Percentiles rank a stretch among this genome's conserved stretches.
phyloP scores from a whole-genome alignment of 495 filamentous ascomycete species.

The Durotheca rogersii region DNA sequence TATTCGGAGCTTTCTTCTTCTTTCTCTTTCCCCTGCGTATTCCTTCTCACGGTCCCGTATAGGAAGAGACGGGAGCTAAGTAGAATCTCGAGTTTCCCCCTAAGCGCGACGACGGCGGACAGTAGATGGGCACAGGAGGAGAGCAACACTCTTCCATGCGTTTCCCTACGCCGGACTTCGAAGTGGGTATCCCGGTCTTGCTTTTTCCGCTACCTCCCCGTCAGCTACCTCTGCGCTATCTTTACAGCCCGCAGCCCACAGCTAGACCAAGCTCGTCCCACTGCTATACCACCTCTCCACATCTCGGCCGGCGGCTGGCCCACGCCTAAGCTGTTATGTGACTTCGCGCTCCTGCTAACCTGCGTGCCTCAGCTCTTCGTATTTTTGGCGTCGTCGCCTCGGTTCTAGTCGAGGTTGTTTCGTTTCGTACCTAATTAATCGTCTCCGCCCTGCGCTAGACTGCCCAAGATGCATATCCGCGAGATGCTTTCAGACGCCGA shows the following conservation, averaged over 20 bases:
- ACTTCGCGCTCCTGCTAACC: background rate
- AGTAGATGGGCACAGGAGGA: too few species aligned
- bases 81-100: too few species aligned
- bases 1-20: too few species aligned
- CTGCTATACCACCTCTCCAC: background rate
- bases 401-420: background rate
- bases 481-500: slow-evolving; percentile 87
- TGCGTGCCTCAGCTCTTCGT: slow-evolving; percentile 5
- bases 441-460: background rate
- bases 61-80: too few species aligned
- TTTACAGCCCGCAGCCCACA: background rate
- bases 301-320: background rate
- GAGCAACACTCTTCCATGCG: slow-evolving; percentile 6
- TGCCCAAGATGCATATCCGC: slow-evolving; percentile 72
- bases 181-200: slow-evolving; percentile 15
- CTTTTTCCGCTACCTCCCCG: background rate
- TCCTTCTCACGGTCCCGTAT: background rate
- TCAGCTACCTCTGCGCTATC: background rate
- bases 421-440: background rate
- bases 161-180: slow-evolving; percentile 14
- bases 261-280: background rate
- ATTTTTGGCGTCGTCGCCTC: slow-evolving; percentile 7
- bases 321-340: background rate
- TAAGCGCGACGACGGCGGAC: too few species aligned
- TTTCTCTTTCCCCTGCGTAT: too few species aligned